A percentile compares a stretch with the other conserved stretches of the same genome.
Evolutionary conservation across 352 stramenopile species (phyloP).

Genomic region (Ophiocytium majus): DNA sequence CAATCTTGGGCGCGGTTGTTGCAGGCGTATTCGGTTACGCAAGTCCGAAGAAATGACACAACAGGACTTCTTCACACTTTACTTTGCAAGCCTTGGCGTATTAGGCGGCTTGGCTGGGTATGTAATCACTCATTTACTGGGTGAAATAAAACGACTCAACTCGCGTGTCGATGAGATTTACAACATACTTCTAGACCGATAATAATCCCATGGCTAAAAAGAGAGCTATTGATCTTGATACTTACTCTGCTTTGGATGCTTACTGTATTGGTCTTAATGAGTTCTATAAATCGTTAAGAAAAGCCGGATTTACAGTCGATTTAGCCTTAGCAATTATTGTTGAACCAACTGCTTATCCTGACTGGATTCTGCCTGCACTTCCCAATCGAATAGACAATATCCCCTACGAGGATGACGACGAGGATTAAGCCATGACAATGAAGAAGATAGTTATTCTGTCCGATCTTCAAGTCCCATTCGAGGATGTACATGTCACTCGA

Average conservation of each 20-base stretch:
- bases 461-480: not conserved
- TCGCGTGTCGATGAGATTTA: slow-evolving; percentile 17
- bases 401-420: slow-evolving; percentile 9
- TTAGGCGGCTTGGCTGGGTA: not conserved
- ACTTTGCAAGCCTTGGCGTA: not conserved
- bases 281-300: not conserved
- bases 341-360: not conserved
- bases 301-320: not conserved
- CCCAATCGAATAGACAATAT: not conserved
- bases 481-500: not conserved
- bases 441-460: slow-evolving; percentile 11
- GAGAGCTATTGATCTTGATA: slow-evolving; percentile 9
- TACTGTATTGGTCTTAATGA: not conserved
- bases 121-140: slow-evolving; percentile 3
- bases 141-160: not conserved
- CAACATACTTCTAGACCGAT: slow-evolving; percentile 18
- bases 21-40: not conserved
- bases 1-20: not conserved
- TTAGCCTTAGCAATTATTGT: slow-evolving; percentile 7
- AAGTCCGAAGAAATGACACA: slow-evolving; percentile 12
- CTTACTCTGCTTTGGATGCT: not conserved
- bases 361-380: not conserved
- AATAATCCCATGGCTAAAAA: not conserved
- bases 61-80: slow-evolving; percentile 6
- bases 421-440: not conserved